Evolutionary conservation across 208 protist genomes (phyloP).

Genomic region (Leishmania gerbilli): DNA sequence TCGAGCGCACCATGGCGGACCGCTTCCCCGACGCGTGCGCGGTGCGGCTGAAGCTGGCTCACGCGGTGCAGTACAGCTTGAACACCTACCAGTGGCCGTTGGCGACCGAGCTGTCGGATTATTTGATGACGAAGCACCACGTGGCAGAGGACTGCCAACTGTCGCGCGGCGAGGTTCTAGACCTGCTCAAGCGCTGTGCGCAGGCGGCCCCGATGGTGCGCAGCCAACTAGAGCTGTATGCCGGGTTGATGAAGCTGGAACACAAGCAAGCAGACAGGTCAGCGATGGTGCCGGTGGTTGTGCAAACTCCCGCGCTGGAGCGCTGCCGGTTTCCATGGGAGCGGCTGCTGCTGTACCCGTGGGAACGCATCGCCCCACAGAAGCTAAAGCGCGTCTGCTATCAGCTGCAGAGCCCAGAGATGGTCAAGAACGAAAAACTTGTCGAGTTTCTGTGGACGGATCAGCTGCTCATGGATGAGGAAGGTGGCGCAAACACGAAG

Average conservation of each 20-base stretch:
- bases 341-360: slow-evolving; percentile 51
- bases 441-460: slow-evolving; percentile 72
- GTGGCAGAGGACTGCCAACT: slow-evolving; percentile 80
- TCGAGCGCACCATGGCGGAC: slow-evolving; percentile 64
- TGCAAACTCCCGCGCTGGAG: slow-evolving; percentile 42
- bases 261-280: background rate
- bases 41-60: slow-evolving; percentile 86
- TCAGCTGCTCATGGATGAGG: slow-evolving; percentile 72
- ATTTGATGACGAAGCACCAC: slow-evolving; percentile 83
- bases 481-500: slow-evolving; percentile 69
- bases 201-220: slow-evolving; percentile 47
- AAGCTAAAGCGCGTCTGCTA: slow-evolving; percentile 57
- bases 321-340: slow-evolving; percentile 71
- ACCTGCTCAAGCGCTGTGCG: slow-evolving; percentile 64
- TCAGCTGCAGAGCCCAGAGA: slow-evolving; percentile 28
- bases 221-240: slow-evolving; percentile 61
- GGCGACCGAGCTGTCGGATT: slow-evolving; percentile 69
- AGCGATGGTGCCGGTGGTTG: slow-evolving; percentile 13
- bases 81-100: slow-evolving; percentile 78
- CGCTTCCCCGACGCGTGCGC: slow-evolving; percentile 83
- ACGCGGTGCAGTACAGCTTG: slow-evolving; percentile 76
- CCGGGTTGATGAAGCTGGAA: slow-evolving; percentile 15
- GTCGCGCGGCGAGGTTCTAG: slow-evolving; percentile 47
- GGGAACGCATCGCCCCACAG: slow-evolving; percentile 53
- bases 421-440: slow-evolving; percentile 42